A percentile compares a stretch with the other conserved stretches of the same genome.
phyloP scores from a whole-genome alignment of 2,329 filamentous ascomycete genomes.

The Trichoderma lentiforme region DNA sequence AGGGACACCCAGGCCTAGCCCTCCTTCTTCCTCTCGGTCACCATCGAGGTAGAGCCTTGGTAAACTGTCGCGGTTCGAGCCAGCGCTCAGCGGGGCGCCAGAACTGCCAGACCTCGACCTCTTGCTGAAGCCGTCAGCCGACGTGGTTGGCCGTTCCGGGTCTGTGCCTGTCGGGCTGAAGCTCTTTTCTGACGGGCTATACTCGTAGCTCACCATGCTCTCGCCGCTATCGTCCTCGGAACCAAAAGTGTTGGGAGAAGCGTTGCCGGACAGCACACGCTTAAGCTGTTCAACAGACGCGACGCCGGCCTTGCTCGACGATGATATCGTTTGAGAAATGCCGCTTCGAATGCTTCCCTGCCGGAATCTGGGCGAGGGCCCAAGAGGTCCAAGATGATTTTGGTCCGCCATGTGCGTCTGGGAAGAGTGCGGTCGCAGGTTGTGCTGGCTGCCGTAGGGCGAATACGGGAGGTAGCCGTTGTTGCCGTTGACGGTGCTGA shows the following conservation, averaged over 20 bases:
- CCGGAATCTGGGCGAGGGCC: constrained; percentile 43
- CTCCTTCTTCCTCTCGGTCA: constrained; percentile 20
- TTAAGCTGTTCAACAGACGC: constrained; percentile 63
- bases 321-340: constrained; percentile 43
- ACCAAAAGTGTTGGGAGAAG: constrained; percentile 38
- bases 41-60: constrained; percentile 29
- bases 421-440: constrained; percentile 48
- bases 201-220: constrained; percentile 69
- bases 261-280: constrained; percentile 55
- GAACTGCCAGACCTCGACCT: constrained; percentile 36
- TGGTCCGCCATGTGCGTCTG: constrained; percentile 34
- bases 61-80: constrained; percentile 35
- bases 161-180: constrained; percentile 44
- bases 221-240: constrained; percentile 57
- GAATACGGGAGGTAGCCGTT: constrained; percentile 41
- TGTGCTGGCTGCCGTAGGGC: constrained; percentile 49
- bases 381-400: constrained; percentile 32
- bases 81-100: constrained; percentile 43
- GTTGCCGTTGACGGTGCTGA: constrained; percentile 45
- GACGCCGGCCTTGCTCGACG: constrained; percentile 48
- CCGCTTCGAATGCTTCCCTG: constrained; percentile 55
- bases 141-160: constrained; percentile 29
- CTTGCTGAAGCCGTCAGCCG: constrained; percentile 28
- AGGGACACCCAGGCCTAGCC: constrained; percentile 42
- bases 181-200: constrained; percentile 63